phyloP scores from a whole-genome alignment of 179 eudicot species.

The Camellia oleifera region DNA sequence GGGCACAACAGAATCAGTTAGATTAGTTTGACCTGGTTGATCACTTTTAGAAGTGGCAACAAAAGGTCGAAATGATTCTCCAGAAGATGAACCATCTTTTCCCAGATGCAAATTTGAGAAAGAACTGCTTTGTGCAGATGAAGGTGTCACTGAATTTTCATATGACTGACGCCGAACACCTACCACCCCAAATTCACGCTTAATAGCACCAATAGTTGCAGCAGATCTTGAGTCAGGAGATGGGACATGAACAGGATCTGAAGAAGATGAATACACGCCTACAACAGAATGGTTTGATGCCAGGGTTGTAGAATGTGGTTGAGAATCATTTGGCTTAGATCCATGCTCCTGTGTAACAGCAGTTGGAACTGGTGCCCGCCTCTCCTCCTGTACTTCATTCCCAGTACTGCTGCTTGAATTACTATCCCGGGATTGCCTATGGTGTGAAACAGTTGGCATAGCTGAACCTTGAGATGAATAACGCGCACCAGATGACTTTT shows the following conservation, averaged over 20 bases:
- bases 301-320: slow-evolving; percentile 27
- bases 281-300: slow-evolving; percentile 55
- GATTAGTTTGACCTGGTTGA: slow-evolving; percentile 38
- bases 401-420: slow-evolving; percentile 25
- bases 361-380: slow-evolving; percentile 23
- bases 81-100: slow-evolving; percentile 35
- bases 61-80: slow-evolving; percentile 37
- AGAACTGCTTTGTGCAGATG: slow-evolving; percentile 46
- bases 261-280: slow-evolving; percentile 83
- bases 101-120: slow-evolving; percentile 41
- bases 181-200: slow-evolving; percentile 86
- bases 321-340: slow-evolving; percentile 38
- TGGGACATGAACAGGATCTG: slow-evolving; percentile 97
- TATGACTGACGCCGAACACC: slow-evolving; percentile 71
- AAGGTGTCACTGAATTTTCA: slow-evolving; percentile 45
- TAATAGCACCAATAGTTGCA: slow-evolving; percentile 68
- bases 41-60: slow-evolving; percentile 39
- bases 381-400: slow-evolving; percentile 38
- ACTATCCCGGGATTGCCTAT: slow-evolving; percentile 35
- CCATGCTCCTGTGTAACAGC: slow-evolving; percentile 30
- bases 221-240: slow-evolving; percentile 71
- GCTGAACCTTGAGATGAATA: slow-evolving; percentile 33
- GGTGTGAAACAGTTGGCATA: slow-evolving; percentile 38
- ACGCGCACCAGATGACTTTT: slow-evolving; percentile 39
- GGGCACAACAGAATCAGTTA: slow-evolving; percentile 34